phyloP scores from a whole-genome alignment of 345 rosid species.

The Turnera subulata region DNA sequence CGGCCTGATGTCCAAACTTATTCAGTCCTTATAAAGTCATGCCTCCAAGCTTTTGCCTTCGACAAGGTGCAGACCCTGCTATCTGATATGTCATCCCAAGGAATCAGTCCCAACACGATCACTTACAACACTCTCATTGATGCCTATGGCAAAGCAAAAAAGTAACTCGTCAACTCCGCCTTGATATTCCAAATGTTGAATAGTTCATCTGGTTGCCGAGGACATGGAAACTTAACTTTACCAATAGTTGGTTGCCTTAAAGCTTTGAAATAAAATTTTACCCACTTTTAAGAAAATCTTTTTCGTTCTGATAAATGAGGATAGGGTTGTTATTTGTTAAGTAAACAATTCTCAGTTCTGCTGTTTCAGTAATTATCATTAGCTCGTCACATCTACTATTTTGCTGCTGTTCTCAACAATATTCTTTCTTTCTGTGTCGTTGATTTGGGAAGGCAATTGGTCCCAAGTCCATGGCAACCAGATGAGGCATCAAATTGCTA shows the following conservation, averaged over 20 bases:
- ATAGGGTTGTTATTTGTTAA: neutral
- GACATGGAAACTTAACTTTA: constrained; percentile 1
- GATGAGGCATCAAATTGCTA: constrained; percentile 18
- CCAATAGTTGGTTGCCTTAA: neutral
- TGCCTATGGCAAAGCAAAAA: constrained; percentile 82
- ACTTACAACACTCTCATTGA: constrained; percentile 86
- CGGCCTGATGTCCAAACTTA: constrained; percentile 87
- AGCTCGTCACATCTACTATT: neutral
- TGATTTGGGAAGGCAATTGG: neutral
- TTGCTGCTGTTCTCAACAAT: neutral
- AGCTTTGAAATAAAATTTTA: neutral
- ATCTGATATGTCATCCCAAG: constrained; percentile 64
- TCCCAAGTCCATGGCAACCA: constrained; percentile 16
- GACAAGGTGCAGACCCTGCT: constrained; percentile 55
- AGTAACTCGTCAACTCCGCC: constrained; percentile 27
- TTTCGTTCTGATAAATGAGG: neutral
- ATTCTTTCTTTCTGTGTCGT: neutral
- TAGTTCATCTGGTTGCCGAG: constrained; percentile 16
- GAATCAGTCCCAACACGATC: constrained; percentile 69
- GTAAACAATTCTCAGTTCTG: neutral
- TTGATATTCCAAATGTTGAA: constrained; percentile 6
- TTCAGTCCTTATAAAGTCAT: constrained; percentile 86
- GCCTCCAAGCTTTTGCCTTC: constrained; percentile 70
- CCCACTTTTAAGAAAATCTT: neutral
- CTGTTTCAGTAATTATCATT: neutral